Conservation (phyloP, 192 early-diverging fungal species). For the Coemansia umbellata region DNA sequence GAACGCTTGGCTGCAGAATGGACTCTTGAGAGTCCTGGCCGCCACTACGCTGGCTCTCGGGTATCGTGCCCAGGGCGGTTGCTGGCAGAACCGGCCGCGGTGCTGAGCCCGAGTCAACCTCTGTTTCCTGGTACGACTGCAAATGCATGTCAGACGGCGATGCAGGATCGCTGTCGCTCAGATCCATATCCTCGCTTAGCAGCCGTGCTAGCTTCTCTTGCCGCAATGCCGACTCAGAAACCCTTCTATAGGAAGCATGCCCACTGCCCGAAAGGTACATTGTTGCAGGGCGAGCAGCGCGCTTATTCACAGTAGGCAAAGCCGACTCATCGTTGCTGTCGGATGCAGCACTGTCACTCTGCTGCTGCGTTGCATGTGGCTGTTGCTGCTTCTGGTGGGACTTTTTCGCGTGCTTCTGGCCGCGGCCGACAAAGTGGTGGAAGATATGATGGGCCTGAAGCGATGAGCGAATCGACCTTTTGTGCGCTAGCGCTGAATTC, state of each 20-base stretch:
- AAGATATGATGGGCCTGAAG: conserved; percentile 35
- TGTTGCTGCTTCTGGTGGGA: conserved; percentile 11
- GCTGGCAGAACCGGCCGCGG: background rate
- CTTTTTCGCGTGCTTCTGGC: background rate
- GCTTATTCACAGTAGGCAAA: background rate
- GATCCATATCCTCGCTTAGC: conserved; percentile 30
- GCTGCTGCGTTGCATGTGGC: background rate
- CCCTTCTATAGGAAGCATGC: conserved; percentile 13
- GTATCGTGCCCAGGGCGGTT: conserved; percentile 7
- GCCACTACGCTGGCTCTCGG: conserved; percentile 13
- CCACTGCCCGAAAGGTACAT: conserved; percentile 26
- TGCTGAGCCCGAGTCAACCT: background rate
- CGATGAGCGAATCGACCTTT: conserved; percentile 22
- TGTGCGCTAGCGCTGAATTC: conserved; percentile 2
- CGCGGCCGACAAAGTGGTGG: conserved; percentile 12
- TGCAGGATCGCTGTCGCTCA: conserved; percentile 30
- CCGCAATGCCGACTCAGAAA: conserved; percentile 27
- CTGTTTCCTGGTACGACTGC: conserved; percentile 5
- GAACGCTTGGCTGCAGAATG: background rate
- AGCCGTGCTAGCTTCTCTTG: conserved; percentile 41
- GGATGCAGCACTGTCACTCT: background rate
- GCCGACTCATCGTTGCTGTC: conserved; percentile 7
- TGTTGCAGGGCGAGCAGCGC: conserved; percentile 29
- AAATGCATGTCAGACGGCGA: conserved; percentile 27
- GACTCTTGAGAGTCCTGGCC: background rate